Evolutionary conservation across 345 rosid genomes (phyloP), one percentile per base, ranked within the genome.

Genomic region (Salix koriyanagi): DNA sequence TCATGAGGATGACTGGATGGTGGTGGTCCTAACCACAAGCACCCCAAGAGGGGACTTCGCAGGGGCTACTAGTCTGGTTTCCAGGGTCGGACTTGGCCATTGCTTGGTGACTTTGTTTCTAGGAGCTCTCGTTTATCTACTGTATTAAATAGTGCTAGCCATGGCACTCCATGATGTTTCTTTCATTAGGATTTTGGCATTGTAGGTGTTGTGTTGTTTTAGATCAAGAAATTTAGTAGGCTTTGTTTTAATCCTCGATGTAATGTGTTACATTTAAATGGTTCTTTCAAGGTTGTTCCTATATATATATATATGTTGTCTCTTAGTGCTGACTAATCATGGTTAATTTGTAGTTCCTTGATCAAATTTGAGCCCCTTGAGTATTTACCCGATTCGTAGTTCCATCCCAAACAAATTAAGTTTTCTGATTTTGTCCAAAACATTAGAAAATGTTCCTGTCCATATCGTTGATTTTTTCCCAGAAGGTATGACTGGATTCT

Each of bases 1-100:
- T 7, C 88, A 92, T 4, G 90, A 90, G 54, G 89, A 90, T 18
- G 90, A 92, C 67, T 91, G 97, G 98, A 88, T 88, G 90, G 97
- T 94, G 23, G 78, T 87, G 15, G 88, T 92, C 19, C 66, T 94
- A 69, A 79, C 79, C 0, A 85, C 90, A 0, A 86, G 42, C 46
- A 88, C 88, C 4, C 85, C 74, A 0, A 64, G 76, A 0, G 98
- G 97, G 30, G 87, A 83, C 46, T 87, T 92, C 9, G 79, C 82
- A 0, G 91, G 87, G 7, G 88, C 73, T 0, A 73, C 21, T 3
- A 50, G 69, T n/a, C 64, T 74, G 32, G 67, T 69, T 36, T 30
- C 69, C 2, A 73, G 39, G 54, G 36, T 67, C 23, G 82, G 87
- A 4, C n/a, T 65, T 18, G 72, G 79, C 39, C 34, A 58, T 21